phyloP scores from a whole-genome alignment of 768 basidiomycete genomes.

The Boletus bicolor region DNA sequence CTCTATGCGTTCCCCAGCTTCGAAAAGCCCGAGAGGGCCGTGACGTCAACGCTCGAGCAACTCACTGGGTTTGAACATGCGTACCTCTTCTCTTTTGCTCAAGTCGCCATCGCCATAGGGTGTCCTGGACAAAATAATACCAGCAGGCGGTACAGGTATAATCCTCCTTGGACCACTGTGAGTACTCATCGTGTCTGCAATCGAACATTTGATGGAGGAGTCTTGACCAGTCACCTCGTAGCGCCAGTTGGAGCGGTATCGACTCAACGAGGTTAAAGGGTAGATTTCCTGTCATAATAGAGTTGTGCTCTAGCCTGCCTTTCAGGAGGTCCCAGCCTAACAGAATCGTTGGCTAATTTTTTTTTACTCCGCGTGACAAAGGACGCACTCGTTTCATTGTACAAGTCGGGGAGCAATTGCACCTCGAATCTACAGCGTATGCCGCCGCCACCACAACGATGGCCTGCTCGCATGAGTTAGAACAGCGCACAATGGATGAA shows the following conservation, averaged over 20 bases:
- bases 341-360: background rate
- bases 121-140: background rate
- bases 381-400: conserved; percentile 1
- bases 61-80: background rate
- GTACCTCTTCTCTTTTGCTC: background rate
- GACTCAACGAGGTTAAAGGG: background rate
- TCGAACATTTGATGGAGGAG: background rate
- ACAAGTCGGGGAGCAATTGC: background rate
- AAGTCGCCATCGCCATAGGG: conserved; percentile 3
- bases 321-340: conserved; percentile 6
- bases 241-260: background rate
- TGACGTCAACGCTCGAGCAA: background rate
- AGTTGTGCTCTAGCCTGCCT: background rate
- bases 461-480: background rate
- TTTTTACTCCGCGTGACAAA: background rate
- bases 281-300: background rate
- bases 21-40: background rate
- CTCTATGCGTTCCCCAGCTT: background rate
- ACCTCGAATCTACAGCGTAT: background rate
- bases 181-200: background rate
- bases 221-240: background rate
- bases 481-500: background rate
- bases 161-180: conserved; percentile 1
- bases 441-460: background rate
- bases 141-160: background rate